These are phyloP conservation scores for Oryza meridionalis DNA, from an alignment of 176 grass and related monocot genomes.

Conservation along the genomic window DNA sequence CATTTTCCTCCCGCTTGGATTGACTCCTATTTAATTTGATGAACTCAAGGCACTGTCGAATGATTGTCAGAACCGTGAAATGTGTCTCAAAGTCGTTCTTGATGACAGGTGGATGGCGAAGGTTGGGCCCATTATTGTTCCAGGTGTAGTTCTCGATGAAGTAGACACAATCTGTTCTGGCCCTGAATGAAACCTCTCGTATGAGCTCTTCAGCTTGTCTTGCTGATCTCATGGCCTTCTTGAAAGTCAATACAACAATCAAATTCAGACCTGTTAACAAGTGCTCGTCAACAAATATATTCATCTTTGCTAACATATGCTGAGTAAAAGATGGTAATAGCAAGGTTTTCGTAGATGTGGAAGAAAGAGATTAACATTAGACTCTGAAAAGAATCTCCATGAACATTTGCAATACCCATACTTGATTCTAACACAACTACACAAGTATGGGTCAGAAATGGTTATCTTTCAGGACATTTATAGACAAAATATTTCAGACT, in stretches of 20 bases:
- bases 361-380: too few species aligned
- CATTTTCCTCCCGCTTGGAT: conserved; percentile 33
- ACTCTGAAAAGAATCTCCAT: neutral
- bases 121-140: conserved; percentile 43
- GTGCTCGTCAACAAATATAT: conserved; percentile 24
- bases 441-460: neutral
- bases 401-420: conserved; percentile 26
- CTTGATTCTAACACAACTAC: neutral
- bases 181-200: conserved; percentile 74
- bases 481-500: neutral
- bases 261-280: conserved; percentile 67
- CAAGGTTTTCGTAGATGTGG: neutral
- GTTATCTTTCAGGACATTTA: neutral
- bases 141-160: conserved; percentile 90
- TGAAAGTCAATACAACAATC: conserved; percentile 80
- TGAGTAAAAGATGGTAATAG: neutral
- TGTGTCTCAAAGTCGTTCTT: conserved; percentile 87
- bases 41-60: conserved; percentile 88
- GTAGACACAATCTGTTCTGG: conserved; percentile 78
- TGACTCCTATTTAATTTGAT: conserved; percentile 67
- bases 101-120: conserved; percentile 49
- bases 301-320: neutral
- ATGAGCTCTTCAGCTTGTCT: conserved; percentile 75
- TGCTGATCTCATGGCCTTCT: conserved; percentile 62
- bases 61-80: conserved; percentile 68